Percentiles rank a stretch among this genome's conserved stretches.
These are phyloP conservation scores for Haplosporangium sp. DNA, from an alignment of 371 early-diverging fungal genomes.

Conservation along the genomic window DNA sequence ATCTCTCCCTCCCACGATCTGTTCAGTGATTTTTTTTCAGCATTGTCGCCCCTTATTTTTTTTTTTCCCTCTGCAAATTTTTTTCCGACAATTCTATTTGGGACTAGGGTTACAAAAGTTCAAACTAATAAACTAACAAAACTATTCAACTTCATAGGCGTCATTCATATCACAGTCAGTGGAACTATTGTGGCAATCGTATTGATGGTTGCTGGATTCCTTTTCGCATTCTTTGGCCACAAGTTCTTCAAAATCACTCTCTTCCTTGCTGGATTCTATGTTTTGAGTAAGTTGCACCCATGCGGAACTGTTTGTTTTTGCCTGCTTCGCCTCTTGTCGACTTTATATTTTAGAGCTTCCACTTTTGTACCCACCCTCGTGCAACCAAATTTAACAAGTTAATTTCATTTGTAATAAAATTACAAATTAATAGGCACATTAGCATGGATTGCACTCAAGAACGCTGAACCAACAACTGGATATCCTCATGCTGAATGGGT, in stretches of 20 bases:
- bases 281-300: constrained; percentile 56
- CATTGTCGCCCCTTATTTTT: too few relatives aligned
- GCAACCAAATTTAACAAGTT: background rate
- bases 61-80: too few relatives aligned
- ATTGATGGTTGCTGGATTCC: constrained; percentile 63
- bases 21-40: too few relatives aligned
- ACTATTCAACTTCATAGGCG: constrained; percentile 20
- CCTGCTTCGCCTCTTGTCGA: background rate
- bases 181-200: constrained; percentile 64
- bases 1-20: background rate
- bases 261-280: constrained; percentile 71
- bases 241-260: constrained; percentile 65
- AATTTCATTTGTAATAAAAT: background rate
- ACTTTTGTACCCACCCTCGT: background rate
- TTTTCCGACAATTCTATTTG: too few relatives aligned
- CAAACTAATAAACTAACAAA: background rate
- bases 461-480: constrained; percentile 60
- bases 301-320: constrained; percentile 9
- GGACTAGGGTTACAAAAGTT: too few relatives aligned
- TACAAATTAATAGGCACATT: constrained; percentile 40
- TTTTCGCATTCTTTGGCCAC: constrained; percentile 59
- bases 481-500: constrained; percentile 63
- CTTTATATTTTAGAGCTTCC: background rate
- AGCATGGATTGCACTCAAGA: constrained; percentile 65
- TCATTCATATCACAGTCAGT: constrained; percentile 60